These are phyloP conservation scores for Viola odorata DNA, from an alignment of 345 rosid genomes.

Conservation along the genomic window DNA sequence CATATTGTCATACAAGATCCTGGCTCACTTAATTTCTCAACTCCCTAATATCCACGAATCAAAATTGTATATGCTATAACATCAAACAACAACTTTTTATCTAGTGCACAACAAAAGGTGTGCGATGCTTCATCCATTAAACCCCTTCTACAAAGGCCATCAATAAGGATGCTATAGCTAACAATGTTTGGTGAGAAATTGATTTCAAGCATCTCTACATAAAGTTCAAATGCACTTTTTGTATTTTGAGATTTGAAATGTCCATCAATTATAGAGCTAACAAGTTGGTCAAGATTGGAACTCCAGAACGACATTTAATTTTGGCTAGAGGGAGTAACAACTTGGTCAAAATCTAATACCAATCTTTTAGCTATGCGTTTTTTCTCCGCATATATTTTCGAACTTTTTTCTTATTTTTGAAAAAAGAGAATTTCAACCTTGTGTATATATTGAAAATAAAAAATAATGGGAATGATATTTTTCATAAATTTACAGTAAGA, in stretches of 20 bases:
- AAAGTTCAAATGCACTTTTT: slow-evolving; percentile 35
- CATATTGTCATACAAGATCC: slow-evolving; percentile 34
- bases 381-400: no score
- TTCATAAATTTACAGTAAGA: no score
- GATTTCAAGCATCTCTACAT: slow-evolving; percentile 42
- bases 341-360: no score
- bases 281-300: no score
- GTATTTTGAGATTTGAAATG: slow-evolving; percentile 36
- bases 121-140: slow-evolving; percentile 34
- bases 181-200: slow-evolving; percentile 39
- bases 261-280: slow-evolving; percentile 41
- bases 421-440: no score
- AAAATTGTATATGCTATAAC: slow-evolving; percentile 41
- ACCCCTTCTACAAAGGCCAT: slow-evolving; percentile 46
- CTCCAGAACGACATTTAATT: no score
- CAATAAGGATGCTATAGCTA: slow-evolving; percentile 44
- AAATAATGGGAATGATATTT: no score
- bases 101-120: slow-evolving; percentile 34
- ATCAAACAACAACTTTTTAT: slow-evolving; percentile 35
- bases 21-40: slow-evolving; percentile 37
- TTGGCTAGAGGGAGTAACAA: no score
- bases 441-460: no score
- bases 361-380: no score
- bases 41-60: slow-evolving; percentile 46
- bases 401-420: no score